Conservation (phyloP, 768 basidiomycete species). For the Kwoniella mangroviensis region DNA sequence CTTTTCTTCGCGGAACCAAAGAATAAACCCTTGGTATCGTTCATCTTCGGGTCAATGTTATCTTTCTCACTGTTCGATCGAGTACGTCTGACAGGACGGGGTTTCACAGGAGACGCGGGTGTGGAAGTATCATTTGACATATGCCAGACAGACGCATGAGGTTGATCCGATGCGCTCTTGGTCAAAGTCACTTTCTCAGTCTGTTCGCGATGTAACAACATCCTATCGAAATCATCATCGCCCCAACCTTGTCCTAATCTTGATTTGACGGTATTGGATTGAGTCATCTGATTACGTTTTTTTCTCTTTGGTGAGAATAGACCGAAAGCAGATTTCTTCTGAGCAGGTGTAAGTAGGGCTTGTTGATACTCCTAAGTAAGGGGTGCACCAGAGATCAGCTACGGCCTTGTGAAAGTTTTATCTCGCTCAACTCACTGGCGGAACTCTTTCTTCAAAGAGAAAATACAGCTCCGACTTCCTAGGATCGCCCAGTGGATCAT, state of each 20-base stretch:
- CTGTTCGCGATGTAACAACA: slow-evolving; percentile 35
- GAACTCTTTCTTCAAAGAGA: slow-evolving; percentile 93
- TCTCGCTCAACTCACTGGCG: slow-evolving; percentile 62
- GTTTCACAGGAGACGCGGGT: slow-evolving; percentile 11
- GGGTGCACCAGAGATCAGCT: too few species aligned
- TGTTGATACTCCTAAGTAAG: slow-evolving; percentile 49
- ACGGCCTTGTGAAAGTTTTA: slow-evolving; percentile 54
- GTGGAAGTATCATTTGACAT: slow-evolving; percentile 9
- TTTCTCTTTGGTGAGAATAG: slow-evolving; percentile 33
- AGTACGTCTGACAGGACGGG: slow-evolving; percentile 4
- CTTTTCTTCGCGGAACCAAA: slow-evolving; percentile 14
- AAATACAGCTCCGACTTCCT: slow-evolving; percentile 74
- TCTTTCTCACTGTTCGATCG: background rate
- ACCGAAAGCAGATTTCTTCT: slow-evolving; percentile 36
- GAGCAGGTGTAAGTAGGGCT: slow-evolving; percentile 43
- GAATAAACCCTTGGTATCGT: slow-evolving; percentile 33
- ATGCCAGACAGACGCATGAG: slow-evolving; percentile 30
- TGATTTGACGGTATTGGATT: background rate
- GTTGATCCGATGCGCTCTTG: slow-evolving; percentile 25
- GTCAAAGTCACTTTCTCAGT: slow-evolving; percentile 49
- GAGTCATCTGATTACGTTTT: background rate
- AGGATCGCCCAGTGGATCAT: slow-evolving; percentile 63
- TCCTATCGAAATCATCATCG: slow-evolving; percentile 50
- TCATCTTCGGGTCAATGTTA: slow-evolving; percentile 16
- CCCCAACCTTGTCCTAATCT: slow-evolving; percentile 16